Conservation (phyloP, 2,329 filamentous ascomycete species). For the Diatrype stigma region DNA sequence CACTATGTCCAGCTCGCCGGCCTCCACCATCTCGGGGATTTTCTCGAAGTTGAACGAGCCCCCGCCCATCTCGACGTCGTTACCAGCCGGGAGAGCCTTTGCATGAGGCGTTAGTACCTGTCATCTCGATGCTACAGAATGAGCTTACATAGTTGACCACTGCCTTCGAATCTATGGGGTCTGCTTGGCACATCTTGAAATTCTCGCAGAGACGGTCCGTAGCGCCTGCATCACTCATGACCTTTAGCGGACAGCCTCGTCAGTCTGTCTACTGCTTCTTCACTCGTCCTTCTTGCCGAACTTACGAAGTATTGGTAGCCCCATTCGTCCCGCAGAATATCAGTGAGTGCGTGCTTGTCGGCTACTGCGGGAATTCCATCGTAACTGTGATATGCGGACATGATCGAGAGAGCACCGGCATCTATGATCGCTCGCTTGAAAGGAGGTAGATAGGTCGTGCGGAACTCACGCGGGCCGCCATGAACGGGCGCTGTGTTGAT, state of each 20-base stretch:
- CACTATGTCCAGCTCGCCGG: constrained; percentile 55
- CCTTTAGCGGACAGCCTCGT: constrained; percentile 18
- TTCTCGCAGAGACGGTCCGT: constrained; percentile 62
- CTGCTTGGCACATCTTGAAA: constrained; percentile 59
- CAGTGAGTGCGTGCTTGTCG: constrained; percentile 60
- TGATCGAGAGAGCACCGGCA: constrained; percentile 62
- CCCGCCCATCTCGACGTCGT: constrained; percentile 73
- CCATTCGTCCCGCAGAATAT: constrained; percentile 69
- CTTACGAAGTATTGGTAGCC: constrained; percentile 66
- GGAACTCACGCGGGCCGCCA: constrained; percentile 49
- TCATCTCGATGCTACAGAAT: background rate
- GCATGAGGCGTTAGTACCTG: background rate
- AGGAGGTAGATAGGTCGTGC: constrained; percentile 52
- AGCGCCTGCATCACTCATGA: constrained; percentile 63
- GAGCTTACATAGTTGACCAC: constrained; percentile 52
- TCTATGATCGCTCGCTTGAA: constrained; percentile 71
- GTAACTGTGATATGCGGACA: constrained; percentile 72
- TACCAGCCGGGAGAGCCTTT: constrained; percentile 62
- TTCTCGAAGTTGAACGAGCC: constrained; percentile 66
- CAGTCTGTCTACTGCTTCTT: background rate
- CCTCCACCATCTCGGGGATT: constrained; percentile 60
- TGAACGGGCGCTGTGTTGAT: constrained; percentile 61
- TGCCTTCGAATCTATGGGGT: constrained; percentile 60
- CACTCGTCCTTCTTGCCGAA: constrained; percentile 7
- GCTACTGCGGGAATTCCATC: constrained; percentile 67